phyloP scores from a whole-genome alignment of 257 asterid species.

The Penstemon davidsonii region DNA sequence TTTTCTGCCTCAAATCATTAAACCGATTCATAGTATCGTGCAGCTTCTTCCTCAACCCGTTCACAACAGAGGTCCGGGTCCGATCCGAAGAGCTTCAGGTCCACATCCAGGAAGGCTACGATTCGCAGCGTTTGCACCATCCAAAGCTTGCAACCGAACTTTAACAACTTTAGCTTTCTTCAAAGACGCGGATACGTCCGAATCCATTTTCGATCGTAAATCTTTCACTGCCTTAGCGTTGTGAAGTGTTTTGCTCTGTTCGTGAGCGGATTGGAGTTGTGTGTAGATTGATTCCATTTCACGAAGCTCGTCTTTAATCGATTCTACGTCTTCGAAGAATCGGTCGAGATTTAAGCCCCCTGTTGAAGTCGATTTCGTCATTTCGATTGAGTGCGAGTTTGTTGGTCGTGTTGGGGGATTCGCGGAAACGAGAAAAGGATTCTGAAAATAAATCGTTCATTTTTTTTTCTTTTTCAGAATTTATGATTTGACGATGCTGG shows the following conservation, averaged over 20 bases:
- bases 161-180: constrained; percentile 52
- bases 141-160: constrained; percentile 47
- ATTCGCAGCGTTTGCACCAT: constrained; percentile 54
- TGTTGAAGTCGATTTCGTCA: constrained; percentile 23
- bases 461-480: background rate
- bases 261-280: constrained; percentile 58
- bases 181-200: constrained; percentile 33
- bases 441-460: constrained; percentile 80
- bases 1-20: constrained; percentile 52
- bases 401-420: constrained; percentile 37
- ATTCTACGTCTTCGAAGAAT: constrained; percentile 69
- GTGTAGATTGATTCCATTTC: constrained; percentile 54
- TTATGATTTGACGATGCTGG: background rate
- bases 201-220: constrained; percentile 44
- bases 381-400: constrained; percentile 44
- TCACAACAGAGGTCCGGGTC: constrained; percentile 64
- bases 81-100: constrained; percentile 67
- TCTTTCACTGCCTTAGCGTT: constrained; percentile 42
- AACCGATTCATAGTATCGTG: constrained; percentile 55
- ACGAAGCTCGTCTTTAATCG: constrained; percentile 61
- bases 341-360: constrained; percentile 63
- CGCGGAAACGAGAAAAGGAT: constrained; percentile 59
- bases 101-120: constrained; percentile 63
- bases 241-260: constrained; percentile 54
- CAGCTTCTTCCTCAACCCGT: constrained; percentile 60